A percentile compares a stretch with the other conserved stretches of the same genome.
Conservation (phyloP, 768 basidiomycete genomes). For the Peribolospora kevripleyi region DNA sequence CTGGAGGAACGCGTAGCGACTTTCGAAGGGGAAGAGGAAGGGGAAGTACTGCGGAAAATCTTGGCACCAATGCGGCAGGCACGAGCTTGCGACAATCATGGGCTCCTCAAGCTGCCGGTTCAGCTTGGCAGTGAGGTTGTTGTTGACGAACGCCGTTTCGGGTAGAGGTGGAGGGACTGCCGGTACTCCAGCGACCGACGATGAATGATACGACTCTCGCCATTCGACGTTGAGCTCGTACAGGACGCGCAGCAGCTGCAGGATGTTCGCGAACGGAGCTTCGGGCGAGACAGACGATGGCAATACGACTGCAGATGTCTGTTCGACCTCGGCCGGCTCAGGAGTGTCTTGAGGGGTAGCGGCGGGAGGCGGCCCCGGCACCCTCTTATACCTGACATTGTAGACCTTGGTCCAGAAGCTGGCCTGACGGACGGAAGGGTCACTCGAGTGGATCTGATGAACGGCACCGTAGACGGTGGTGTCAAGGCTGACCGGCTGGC, state of each 20-base stretch:
- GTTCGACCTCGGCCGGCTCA: neutral
- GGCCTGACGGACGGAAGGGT: conserved; percentile 33
- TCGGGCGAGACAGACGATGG: conserved; percentile 63
- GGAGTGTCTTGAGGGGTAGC: conserved; percentile 6
- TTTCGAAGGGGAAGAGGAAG: conserved; percentile 96
- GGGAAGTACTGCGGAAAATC: conserved; percentile 92
- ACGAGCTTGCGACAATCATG: conserved; percentile 96
- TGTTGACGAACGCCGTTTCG: conserved; percentile 80
- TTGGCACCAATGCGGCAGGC: conserved; percentile 88
- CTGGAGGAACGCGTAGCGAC: conserved; percentile 88
- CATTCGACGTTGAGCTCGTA: conserved; percentile 50
- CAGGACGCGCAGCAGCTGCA: conserved; percentile 67
- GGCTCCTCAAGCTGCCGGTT: conserved; percentile 90
- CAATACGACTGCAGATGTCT: conserved; percentile 4
- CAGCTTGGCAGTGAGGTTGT: conserved; percentile 93
- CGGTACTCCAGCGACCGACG: neutral
- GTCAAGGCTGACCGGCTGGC: conserved; percentile 55
- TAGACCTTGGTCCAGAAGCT: conserved; percentile 77
- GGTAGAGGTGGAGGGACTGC: conserved; percentile 21
- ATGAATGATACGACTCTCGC: conserved; percentile 8
- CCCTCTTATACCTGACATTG: conserved; percentile 79
- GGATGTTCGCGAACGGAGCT: conserved; percentile 64
- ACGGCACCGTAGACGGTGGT: conserved; percentile 91
- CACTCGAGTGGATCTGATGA: conserved; percentile 58
- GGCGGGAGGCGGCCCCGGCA: conserved; percentile 45